Evolutionary conservation across 2,329 filamentous ascomycete genomes (phyloP), one percentile per base, ranked within the genome.

Genomic region (Amesomyces nigricolor): DNA sequence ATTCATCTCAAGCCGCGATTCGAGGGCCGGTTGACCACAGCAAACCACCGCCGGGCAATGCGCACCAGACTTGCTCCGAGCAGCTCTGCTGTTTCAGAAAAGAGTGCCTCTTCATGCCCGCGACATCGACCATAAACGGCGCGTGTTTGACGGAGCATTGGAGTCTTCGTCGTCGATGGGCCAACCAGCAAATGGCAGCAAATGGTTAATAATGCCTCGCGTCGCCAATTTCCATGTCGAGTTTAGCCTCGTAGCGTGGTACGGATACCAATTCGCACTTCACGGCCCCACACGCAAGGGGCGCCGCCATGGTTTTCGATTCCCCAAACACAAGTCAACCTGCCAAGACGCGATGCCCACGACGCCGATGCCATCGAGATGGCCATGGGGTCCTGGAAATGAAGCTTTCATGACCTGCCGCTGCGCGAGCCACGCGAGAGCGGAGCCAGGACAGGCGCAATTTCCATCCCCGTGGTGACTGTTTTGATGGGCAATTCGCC

Each of bases 1-100:
- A 38, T 29, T 47, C 29, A 19, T 47, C 11, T 4, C 11, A 47
- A 30, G 32, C 17, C 42, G 53, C 51, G 46, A 42, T 42, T 37
- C 38, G 16, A 40, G 40, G 26, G 47, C 35, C 47, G 13, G 17
- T 19, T 26, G n/a, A 26, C 35, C 16, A 11, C 9, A 47, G 17
- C 39, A 46, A 46, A 51, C 32, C 35, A 11, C 29, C 35, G 35
- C 39, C 46, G 53, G 22, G 4, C 26, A 19, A 53, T 30, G 46
- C 22, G 9, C 45, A 11, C n/a, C 52, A 44, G 19, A 19, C 42
- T 46, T 35, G 32, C 45, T 37, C 35, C 32, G 22, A 26, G 22
- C 14, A 26, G 44, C 29, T 38, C 16, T 51, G 38, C 32, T 52
- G 60, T 62, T 59, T 62, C 58, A 60, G 55, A 47, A 55, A 54